These are phyloP conservation scores for Malbranchea cinnamomea DNA, from an alignment of 2,329 filamentous ascomycete species.

Conservation along the genomic window DNA sequence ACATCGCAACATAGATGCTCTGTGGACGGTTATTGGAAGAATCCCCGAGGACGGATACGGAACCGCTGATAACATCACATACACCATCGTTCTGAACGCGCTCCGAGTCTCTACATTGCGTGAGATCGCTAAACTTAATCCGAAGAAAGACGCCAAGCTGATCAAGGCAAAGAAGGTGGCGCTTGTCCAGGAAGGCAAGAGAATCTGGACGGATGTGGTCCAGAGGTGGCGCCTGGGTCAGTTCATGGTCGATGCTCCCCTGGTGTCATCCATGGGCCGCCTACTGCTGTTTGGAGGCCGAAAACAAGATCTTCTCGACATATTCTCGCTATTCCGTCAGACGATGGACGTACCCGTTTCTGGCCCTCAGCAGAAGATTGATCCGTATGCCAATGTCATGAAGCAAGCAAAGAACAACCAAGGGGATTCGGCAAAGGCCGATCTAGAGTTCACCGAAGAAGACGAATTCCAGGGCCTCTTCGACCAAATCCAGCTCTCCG, in stretches of 20 bases:
- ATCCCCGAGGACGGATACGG: conserved; percentile 49
- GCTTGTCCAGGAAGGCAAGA: conserved; percentile 50
- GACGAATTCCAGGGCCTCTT: conserved; percentile 21
- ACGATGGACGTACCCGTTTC: conserved; percentile 61
- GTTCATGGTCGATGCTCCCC: conserved; percentile 57
- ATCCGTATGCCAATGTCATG: too few species aligned
- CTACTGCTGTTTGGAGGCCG: conserved; percentile 52
- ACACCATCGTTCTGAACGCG: conserved; percentile 68
- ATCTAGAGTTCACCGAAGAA: conserved; percentile 14
- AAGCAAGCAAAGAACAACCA: too few species aligned
- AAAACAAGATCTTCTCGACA: conserved; percentile 50
- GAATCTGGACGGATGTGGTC: conserved; percentile 69
- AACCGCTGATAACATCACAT: conserved; percentile 57
- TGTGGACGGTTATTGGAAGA: conserved; percentile 63
- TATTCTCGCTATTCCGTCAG: conserved; percentile 64
- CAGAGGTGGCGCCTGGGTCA: conserved; percentile 58
- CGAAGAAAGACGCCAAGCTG: conserved; percentile 14
- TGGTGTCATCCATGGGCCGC: conserved; percentile 69
- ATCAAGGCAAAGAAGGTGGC: conserved; percentile 16
- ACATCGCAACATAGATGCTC: conserved; percentile 58
- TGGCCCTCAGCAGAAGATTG: too few species aligned
- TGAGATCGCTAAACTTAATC: conserved; percentile 17
- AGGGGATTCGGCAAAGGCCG: too few species aligned
- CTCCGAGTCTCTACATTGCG: conserved; percentile 38
- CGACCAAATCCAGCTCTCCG: conserved; percentile 17